These are phyloP conservation scores for Sporisorium iseilematis-ciliati DNA, from an alignment of 1,284 basidiomycete species.

Conservation along the genomic window DNA sequence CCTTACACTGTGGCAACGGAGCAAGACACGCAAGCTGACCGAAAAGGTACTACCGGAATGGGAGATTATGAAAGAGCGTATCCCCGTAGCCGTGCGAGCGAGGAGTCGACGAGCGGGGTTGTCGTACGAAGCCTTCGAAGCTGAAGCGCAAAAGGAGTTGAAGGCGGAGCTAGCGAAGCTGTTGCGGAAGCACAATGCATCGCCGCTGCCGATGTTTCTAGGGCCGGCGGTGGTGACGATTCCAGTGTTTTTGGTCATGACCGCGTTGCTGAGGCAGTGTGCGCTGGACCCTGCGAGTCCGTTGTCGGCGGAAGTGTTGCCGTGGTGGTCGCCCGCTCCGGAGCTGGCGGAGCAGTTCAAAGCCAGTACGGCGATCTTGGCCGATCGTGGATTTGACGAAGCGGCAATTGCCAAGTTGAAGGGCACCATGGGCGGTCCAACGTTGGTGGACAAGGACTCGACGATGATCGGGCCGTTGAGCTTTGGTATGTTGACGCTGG, in stretches of 20 bases:
- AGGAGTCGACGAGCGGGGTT: slow-evolving; percentile 73
- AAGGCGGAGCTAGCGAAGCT: slow-evolving; percentile 53
- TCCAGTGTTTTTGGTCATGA: slow-evolving; percentile 62
- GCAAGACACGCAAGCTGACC: slow-evolving; percentile 77
- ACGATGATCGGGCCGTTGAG: slow-evolving; percentile 62
- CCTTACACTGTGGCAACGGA: slow-evolving; percentile 82
- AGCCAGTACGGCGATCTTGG: slow-evolving; percentile 51
- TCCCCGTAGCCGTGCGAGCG: slow-evolving; percentile 72
- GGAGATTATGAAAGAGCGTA: slow-evolving; percentile 73
- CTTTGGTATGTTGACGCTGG: slow-evolving; percentile 61
- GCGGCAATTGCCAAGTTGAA: slow-evolving; percentile 48
- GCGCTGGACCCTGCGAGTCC: slow-evolving; percentile 48
- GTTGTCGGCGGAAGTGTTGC: slow-evolving; percentile 53
- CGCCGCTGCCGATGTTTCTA: slow-evolving; percentile 57
- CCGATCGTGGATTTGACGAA: slow-evolving; percentile 61
- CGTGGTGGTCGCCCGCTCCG: slow-evolving; percentile 64
- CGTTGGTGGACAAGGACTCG: slow-evolving; percentile 57
- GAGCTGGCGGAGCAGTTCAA: slow-evolving; percentile 57
- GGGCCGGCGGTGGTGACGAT: slow-evolving; percentile 58
- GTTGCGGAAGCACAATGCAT: slow-evolving; percentile 53
- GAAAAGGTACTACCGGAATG: slow-evolving; percentile 79
- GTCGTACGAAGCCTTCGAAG: slow-evolving; percentile 73
- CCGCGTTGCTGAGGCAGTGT: slow-evolving; percentile 57
- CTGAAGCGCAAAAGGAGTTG: slow-evolving; percentile 67
- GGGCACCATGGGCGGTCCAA: slow-evolving; percentile 61